These are phyloP conservation scores for Melaleuca alternifolia DNA, from an alignment of 345 rosid genomes.

Conservation along the genomic window DNA sequence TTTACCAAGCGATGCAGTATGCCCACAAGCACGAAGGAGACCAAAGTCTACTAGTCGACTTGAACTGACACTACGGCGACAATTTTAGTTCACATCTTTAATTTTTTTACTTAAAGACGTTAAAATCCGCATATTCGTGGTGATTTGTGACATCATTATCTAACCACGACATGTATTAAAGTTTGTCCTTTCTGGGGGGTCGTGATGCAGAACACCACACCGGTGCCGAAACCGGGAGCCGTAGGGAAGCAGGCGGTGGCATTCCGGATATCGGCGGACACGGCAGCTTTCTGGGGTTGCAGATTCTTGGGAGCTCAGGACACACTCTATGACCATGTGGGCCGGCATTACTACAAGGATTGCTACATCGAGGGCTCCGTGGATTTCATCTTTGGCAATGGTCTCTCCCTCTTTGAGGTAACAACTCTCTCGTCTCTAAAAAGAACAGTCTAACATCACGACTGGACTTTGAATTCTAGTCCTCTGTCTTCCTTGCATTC, in stretches of 20 bases:
- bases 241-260: slow-evolving; percentile 93
- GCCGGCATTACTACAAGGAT: slow-evolving; percentile 93
- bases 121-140: neutral
- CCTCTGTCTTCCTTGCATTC: neutral
- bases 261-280: slow-evolving; percentile 81
- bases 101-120: neutral
- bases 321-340: slow-evolving; percentile 82
- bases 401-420: slow-evolving; percentile 73
- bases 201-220: slow-evolving; percentile 60
- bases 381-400: slow-evolving; percentile 94
- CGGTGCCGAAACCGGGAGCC: slow-evolving; percentile 82
- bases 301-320: slow-evolving; percentile 89
- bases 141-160: neutral
- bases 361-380: slow-evolving; percentile 94
- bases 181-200: neutral
- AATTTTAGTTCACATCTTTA: neutral
- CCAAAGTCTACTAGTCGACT: neutral
- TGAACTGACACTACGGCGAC: neutral
- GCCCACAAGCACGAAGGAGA: neutral
- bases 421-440: neutral
- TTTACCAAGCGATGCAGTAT: neutral
- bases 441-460: neutral
- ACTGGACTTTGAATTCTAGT: neutral
- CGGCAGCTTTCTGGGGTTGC: slow-evolving; percentile 74
- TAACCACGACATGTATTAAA: neutral